Conservation (phyloP, 352 stramenopile species). For the Phytophthora fragariaefolia region DNA sequence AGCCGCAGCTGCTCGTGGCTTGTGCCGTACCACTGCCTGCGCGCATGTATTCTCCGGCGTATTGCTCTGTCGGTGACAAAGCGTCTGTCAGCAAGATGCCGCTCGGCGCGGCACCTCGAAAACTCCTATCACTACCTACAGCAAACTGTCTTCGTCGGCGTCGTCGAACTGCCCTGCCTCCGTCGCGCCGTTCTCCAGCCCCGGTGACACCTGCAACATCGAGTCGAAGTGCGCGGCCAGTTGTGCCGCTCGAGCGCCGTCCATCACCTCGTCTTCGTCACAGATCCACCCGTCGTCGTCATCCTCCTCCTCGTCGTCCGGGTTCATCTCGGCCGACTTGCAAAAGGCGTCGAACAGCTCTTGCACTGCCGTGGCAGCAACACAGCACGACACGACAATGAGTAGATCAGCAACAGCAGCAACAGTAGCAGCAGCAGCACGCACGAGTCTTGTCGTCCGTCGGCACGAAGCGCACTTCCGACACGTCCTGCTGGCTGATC, state of each 20-base stretch:
- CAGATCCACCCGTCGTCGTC: constrained; percentile 83
- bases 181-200: constrained; percentile 36
- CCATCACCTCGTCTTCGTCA: constrained; percentile 76
- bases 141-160: constrained; percentile 70
- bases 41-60: constrained; percentile 8
- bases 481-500: constrained; percentile 71
- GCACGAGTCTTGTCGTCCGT: constrained; percentile 66
- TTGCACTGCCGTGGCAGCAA: constrained; percentile 50
- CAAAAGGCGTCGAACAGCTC: constrained; percentile 79
- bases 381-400: not conserved
- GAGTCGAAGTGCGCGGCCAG: constrained; percentile 76
- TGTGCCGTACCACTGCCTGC: not conserved
- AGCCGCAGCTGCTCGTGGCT: constrained; percentile 21
- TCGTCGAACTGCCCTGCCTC: constrained; percentile 84
- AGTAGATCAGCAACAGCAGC: not conserved
- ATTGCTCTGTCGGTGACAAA: no score
- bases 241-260: constrained; percentile 64
- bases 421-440: constrained; percentile 19
- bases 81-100: no score
- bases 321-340: constrained; percentile 86
- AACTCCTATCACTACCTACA: constrained; percentile 44
- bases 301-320: constrained; percentile 60
- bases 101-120: no score
- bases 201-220: constrained; percentile 68
- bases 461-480: constrained; percentile 81